These are phyloP conservation scores for Mucor plumbeus DNA, from an alignment of 371 early-diverging fungal genomes.

Conservation along the genomic window DNA sequence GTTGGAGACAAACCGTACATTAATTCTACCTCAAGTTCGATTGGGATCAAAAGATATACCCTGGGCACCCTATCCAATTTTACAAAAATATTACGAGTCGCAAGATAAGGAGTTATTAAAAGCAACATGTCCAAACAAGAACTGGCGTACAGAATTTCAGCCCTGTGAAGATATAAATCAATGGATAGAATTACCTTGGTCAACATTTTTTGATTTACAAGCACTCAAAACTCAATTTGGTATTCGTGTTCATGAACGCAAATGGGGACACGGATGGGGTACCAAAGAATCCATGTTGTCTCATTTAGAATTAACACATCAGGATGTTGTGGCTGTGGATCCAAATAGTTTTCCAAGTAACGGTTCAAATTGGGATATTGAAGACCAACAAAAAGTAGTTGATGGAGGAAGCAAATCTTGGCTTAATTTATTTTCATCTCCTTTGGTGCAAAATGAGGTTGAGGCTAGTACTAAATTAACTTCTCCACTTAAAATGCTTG, in stretches of 20 bases:
- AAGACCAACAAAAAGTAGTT: background rate
- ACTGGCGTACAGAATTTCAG: slow-evolving; percentile 22
- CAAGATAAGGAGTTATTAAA: slow-evolving; percentile 20
- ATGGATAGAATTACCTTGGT: slow-evolving; percentile 33
- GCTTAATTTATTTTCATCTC: background rate
- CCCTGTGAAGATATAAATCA: slow-evolving; percentile 19
- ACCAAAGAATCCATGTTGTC: slow-evolving; percentile 18
- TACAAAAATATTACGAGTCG: slow-evolving; percentile 27
- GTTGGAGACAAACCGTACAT: slow-evolving; percentile 38
- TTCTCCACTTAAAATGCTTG: slow-evolving; percentile 9
- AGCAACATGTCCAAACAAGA: background rate
- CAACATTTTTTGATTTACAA: slow-evolving; percentile 22
- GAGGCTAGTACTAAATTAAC: slow-evolving; percentile 12
- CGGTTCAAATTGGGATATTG: slow-evolving; percentile 28
- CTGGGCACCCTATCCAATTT: slow-evolving; percentile 22
- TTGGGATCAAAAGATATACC: slow-evolving; percentile 15
- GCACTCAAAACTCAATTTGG: slow-evolving; percentile 25
- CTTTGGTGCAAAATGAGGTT: background rate
- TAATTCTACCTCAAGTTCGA: slow-evolving; percentile 33
- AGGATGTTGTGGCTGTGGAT: slow-evolving; percentile 31
- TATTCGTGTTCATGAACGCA: slow-evolving; percentile 38
- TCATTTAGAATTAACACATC: background rate
- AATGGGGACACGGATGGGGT: slow-evolving; percentile 37
- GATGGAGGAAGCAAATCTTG: background rate
- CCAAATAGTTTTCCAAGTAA: slow-evolving; percentile 41